Conservation (phyloP, 1,284 basidiomycete species). For the Inonotus obliquus region DNA sequence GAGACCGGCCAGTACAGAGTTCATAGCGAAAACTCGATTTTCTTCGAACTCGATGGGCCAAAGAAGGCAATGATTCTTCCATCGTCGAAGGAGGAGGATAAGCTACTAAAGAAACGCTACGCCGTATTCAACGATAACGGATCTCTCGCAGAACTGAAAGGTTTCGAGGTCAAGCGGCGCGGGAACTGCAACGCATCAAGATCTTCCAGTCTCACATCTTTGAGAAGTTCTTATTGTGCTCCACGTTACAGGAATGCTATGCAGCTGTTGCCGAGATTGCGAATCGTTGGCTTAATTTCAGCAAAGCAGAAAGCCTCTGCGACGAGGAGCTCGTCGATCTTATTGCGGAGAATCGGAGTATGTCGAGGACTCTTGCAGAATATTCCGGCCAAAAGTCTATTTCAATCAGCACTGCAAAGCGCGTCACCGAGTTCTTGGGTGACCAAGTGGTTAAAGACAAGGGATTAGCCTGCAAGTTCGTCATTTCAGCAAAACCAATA, state of each 20-base stretch:
- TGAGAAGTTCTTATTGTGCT: conserved; percentile 92
- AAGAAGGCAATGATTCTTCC: conserved; percentile 99
- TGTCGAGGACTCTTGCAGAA: conserved; percentile 96
- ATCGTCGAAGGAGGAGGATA: conserved; percentile 99
- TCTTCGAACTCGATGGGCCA: conserved; percentile 98
- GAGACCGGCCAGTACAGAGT: conserved; percentile 82
- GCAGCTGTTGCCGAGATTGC: conserved; percentile 91
- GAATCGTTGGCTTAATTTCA: conserved; percentile 96
- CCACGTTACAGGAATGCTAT: conserved; percentile 94
- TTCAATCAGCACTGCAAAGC: conserved; percentile 93
- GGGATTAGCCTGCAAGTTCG: conserved; percentile 97
- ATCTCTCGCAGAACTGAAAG: conserved; percentile 94
- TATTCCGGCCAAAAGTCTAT: conserved; percentile 98
- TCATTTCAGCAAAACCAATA: conserved; percentile 92
- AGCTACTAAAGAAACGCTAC: conserved; percentile 97
- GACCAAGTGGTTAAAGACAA: conserved; percentile 99
- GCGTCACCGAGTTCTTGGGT: conserved; percentile 95
- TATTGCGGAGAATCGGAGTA: conserved; percentile 97
- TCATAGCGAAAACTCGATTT: conserved; percentile 98
- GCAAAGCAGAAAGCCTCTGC: conserved; percentile 75
- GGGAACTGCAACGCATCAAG: conserved; percentile 99
- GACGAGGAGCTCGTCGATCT: conserved; percentile 96
- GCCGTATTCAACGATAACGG: conserved; percentile 99
- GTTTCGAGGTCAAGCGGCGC: conserved; percentile 98
- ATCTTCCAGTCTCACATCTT: conserved; percentile 99